A percentile compares a stretch with the other conserved stretches of the same genome.
Conservation (phyloP, 2,329 filamentous ascomycete genomes). For the Colletotrichum camelliae region DNA sequence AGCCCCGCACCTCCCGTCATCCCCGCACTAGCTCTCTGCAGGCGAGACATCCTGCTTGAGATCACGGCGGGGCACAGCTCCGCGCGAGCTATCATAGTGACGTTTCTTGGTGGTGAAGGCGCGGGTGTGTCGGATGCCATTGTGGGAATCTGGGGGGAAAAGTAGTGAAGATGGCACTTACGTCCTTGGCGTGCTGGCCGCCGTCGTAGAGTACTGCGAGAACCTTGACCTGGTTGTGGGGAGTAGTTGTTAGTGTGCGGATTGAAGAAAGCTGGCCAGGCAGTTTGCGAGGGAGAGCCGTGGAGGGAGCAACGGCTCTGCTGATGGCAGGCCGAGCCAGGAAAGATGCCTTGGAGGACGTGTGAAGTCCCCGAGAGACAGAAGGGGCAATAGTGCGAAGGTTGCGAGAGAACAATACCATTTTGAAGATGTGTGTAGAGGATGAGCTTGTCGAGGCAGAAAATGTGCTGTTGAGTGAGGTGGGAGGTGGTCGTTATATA, state of each 20-base stretch:
- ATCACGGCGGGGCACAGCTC: conserved; percentile 15
- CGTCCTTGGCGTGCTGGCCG: conserved; percentile 84
- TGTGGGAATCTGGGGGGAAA: neutral
- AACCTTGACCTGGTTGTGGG: conserved; percentile 80
- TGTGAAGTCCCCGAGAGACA: conserved; percentile 29
- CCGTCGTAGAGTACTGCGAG: conserved; percentile 94
- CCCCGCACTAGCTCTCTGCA: conserved; percentile 15
- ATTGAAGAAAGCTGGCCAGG: conserved; percentile 50
- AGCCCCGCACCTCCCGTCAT: conserved; percentile 21
- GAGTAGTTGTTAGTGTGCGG: conserved; percentile 59
- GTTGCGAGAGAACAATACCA: conserved; percentile 36
- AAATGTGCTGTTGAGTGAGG: neutral
- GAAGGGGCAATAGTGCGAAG: conserved; percentile 28
- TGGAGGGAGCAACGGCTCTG: conserved; percentile 12
- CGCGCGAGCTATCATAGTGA: conserved; percentile 14
- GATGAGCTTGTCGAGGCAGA: neutral
- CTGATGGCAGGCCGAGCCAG: conserved; percentile 22
- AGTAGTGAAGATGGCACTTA: conserved; percentile 44
- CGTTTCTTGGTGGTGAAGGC: neutral
- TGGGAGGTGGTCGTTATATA: conserved; percentile 13
- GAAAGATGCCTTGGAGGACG: conserved; percentile 27
- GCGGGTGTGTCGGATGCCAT: neutral
- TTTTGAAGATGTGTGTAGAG: conserved; percentile 23
- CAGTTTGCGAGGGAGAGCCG: conserved; percentile 48
- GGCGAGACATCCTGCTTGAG: neutral